These are phyloP conservation scores for Akanthomyces muscarius DNA, from an alignment of 2,329 filamentous ascomycete genomes.

Conservation along the genomic window DNA sequence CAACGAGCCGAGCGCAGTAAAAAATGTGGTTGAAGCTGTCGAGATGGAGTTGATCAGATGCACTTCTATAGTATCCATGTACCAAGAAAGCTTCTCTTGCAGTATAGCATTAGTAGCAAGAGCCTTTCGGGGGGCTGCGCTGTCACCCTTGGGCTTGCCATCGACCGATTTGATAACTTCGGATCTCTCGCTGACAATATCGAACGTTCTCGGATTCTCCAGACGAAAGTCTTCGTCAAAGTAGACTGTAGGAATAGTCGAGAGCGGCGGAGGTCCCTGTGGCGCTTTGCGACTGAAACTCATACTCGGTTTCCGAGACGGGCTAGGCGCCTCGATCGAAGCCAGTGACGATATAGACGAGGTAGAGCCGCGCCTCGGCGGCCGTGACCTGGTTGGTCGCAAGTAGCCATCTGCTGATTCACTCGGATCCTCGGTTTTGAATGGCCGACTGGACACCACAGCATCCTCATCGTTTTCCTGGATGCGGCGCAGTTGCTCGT, in stretches of 20 bases:
- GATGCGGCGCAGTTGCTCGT: conserved; percentile 81
- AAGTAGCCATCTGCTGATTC: conserved; percentile 42
- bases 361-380: conserved; percentile 32
- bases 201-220: conserved; percentile 93
- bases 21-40: conserved; percentile 92
- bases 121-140: conserved; percentile 64
- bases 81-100: conserved; percentile 98
- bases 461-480: conserved; percentile 72
- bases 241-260: conserved; percentile 88
- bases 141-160: conserved; percentile 49
- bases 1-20: conserved; percentile 85
- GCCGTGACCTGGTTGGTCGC: conserved; percentile 35
- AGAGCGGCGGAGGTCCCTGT: conserved; percentile 77
- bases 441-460: conserved; percentile 36
- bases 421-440: conserved; percentile 43
- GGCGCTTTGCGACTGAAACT: conserved; percentile 53
- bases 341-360: conserved; percentile 48
- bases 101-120: conserved; percentile 94
- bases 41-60: conserved; percentile 96
- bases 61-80: conserved; percentile 98
- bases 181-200: conserved; percentile 91
- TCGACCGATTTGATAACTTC: conserved; percentile 76
- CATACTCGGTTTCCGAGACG: conserved; percentile 43
- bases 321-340: conserved; percentile 44
- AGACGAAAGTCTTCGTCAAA: conserved; percentile 94